These are phyloP conservation scores for Venturia pyrina DNA, from an alignment of 2,329 filamentous ascomycete species.

Conservation along the genomic window DNA sequence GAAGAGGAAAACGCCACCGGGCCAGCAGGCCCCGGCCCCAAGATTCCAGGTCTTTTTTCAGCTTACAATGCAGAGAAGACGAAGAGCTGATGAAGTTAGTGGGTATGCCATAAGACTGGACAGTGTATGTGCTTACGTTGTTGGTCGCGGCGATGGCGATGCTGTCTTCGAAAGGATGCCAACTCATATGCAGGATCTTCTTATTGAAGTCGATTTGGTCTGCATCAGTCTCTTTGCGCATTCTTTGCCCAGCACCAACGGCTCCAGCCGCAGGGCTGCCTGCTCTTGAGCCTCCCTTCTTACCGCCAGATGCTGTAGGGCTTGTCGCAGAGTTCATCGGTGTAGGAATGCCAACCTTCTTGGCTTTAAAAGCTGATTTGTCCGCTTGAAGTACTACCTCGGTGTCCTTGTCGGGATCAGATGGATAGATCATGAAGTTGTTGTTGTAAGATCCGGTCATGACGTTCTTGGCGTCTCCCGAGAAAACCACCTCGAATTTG, in stretches of 20 bases:
- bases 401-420: slow-evolving; percentile 89
- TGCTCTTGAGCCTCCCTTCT: slow-evolving; percentile 81
- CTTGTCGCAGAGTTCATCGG: slow-evolving; percentile 80
- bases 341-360: slow-evolving; percentile 96
- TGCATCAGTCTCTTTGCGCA: slow-evolving; percentile 98
- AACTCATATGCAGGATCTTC: slow-evolving; percentile 99
- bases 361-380: slow-evolving; percentile 98
- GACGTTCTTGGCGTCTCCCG: slow-evolving; percentile 94
- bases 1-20: neutral
- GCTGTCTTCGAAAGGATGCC: slow-evolving; percentile 99
- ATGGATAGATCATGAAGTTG: slow-evolving; percentile 99
- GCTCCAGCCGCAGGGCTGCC: slow-evolving; percentile 69
- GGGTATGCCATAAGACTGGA: slow-evolving; percentile 9
- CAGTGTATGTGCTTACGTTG: slow-evolving; percentile 61
- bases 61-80: slow-evolving; percentile 45
- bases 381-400: slow-evolving; percentile 96
- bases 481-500: slow-evolving; percentile 99
- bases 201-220: slow-evolving; percentile 99
- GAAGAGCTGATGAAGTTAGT: slow-evolving; percentile 34
- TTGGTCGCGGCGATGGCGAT: slow-evolving; percentile 99
- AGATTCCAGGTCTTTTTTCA: neutral
- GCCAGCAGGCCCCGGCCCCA: neutral
- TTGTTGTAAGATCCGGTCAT: slow-evolving; percentile 99
- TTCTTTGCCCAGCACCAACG: slow-evolving; percentile 73
- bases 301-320: slow-evolving; percentile 62